Conservation (phyloP, 176 grass and related monocot genomes). For the Urochloa ruziziensis region DNA sequence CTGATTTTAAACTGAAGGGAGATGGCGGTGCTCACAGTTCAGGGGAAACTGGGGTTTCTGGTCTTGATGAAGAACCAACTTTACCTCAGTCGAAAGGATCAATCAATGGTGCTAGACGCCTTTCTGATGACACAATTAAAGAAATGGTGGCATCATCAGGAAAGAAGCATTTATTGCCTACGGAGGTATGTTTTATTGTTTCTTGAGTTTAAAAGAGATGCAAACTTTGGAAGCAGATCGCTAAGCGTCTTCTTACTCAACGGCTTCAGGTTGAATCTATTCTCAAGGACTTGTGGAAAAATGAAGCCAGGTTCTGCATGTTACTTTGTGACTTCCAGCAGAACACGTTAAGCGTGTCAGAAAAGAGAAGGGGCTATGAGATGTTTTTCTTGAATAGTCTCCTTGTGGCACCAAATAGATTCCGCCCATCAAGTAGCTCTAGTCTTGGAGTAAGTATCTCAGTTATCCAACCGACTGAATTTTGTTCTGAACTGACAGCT, state of each 20-base stretch:
- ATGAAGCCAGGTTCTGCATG: slow-evolving; percentile 67
- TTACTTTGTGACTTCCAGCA: slow-evolving; percentile 78
- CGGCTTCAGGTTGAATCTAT: slow-evolving; percentile 70
- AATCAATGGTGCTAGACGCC: slow-evolving; percentile 20
- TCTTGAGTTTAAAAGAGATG: slow-evolving; percentile 9
- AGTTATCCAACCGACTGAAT: slow-evolving; percentile 7
- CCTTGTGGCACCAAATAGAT: slow-evolving; percentile 81
- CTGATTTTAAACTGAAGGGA: slow-evolving; percentile 38
- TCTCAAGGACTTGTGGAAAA: slow-evolving; percentile 77
- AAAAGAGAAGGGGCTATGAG: slow-evolving; percentile 60
- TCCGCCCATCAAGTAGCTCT: slow-evolving; percentile 61
- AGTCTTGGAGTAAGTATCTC: slow-evolving; percentile 60
- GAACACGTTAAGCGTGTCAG: slow-evolving; percentile 45
- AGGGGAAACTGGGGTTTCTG: slow-evolving; percentile 47
- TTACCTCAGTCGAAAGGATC: slow-evolving; percentile 25
- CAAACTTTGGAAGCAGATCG: not conserved
- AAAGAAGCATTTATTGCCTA: slow-evolving; percentile 64
- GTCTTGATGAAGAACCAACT: slow-evolving; percentile 49
- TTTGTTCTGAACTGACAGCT: slow-evolving; percentile 22
- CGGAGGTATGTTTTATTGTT: slow-evolving; percentile 52
- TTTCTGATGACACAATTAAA: slow-evolving; percentile 55
- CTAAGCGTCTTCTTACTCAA: slow-evolving; percentile 28
- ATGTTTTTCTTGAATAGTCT: slow-evolving; percentile 92
- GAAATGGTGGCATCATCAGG: slow-evolving; percentile 57
- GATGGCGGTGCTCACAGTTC: slow-evolving; percentile 26